Evolutionary conservation across 345 rosid genomes (phyloP).

Genomic region (Jatropha curcas): DNA sequence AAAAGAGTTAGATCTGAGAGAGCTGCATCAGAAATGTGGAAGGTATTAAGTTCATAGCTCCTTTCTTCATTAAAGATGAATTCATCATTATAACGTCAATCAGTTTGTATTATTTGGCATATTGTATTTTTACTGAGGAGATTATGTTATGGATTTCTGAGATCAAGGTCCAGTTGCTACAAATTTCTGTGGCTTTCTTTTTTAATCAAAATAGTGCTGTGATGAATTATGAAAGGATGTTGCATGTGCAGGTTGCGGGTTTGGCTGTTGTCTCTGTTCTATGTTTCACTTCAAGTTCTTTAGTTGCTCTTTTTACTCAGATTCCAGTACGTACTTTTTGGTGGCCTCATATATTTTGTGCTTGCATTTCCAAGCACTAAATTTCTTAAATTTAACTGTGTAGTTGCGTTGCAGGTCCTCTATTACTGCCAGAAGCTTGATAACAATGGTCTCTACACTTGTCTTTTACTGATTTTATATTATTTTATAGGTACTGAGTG

Average conservation of each 20-base stretch:
- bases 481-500: slow-evolving; percentile 54
- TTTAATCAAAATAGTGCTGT: neutral
- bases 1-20: slow-evolving; percentile 63
- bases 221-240: neutral
- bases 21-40: slow-evolving; percentile 61
- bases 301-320: slow-evolving; percentile 49
- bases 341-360: neutral
- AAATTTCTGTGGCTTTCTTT: slow-evolving; percentile 1
- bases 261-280: slow-evolving; percentile 54
- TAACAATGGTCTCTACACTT: slow-evolving; percentile 33
- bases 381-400: slow-evolving; percentile 1
- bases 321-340: slow-evolving; percentile 47
- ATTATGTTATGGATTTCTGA: slow-evolving; percentile 2
- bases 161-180: neutral
- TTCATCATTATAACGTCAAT: neutral
- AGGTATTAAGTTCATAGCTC: slow-evolving; percentile 39
- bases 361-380: slow-evolving; percentile 8
- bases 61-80: neutral
- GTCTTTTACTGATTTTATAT: slow-evolving; percentile 45
- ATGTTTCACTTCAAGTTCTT: slow-evolving; percentile 57
- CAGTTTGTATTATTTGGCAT: neutral
- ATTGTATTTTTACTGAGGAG: neutral
- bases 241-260: slow-evolving; percentile 56
- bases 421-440: slow-evolving; percentile 42
- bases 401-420: slow-evolving; percentile 44